phyloP scores from a whole-genome alignment of 768 basidiomycete genomes.

The Rhizopogon roseolus region DNA sequence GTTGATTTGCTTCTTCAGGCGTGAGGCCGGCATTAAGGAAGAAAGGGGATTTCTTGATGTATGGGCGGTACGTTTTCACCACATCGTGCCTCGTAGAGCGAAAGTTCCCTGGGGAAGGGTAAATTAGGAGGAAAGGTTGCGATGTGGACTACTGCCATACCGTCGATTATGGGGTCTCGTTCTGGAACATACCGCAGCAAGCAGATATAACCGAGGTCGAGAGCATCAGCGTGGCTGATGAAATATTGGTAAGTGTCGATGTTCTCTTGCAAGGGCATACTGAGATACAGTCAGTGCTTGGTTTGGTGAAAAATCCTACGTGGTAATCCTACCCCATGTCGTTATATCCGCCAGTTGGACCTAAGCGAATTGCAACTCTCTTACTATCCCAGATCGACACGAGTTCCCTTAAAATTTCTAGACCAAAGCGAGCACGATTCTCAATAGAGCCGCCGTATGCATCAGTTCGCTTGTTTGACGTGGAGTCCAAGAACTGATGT shows the following conservation, averaged over 20 bases:
- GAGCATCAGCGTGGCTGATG: slow-evolving; percentile 35
- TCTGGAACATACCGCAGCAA: slow-evolving; percentile 14
- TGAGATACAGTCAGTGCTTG: slow-evolving; percentile 5
- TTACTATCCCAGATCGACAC: slow-evolving; percentile 37
- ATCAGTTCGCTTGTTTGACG: slow-evolving; percentile 52
- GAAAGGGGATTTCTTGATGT: slow-evolving; percentile 33
- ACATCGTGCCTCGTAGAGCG: slow-evolving; percentile 37
- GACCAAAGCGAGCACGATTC: slow-evolving; percentile 51
- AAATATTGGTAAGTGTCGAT: slow-evolving; percentile 38
- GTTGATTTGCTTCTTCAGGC: too few relatives aligned
- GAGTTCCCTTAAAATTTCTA: slow-evolving; percentile 45
- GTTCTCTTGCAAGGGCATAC: slow-evolving; percentile 41
- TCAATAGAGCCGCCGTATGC: slow-evolving; percentile 56
- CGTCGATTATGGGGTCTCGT: slow-evolving; percentile 18
- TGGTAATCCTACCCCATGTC: slow-evolving; percentile 35
- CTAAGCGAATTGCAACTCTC: slow-evolving; percentile 40
- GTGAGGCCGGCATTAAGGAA: slow-evolving; percentile 33
- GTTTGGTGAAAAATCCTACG: background rate
- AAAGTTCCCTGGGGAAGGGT: slow-evolving; percentile 16
- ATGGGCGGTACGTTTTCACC: slow-evolving; percentile 29
- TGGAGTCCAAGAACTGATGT: slow-evolving; percentile 47
- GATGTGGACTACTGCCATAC: slow-evolving; percentile 3
- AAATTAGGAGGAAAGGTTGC: background rate
- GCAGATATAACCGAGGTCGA: slow-evolving; percentile 24
- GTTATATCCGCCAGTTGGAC: slow-evolving; percentile 40